Evolutionary conservation across 2,329 filamentous ascomycete genomes (phyloP), one percentile per base, ranked within the genome.

Genomic region (Nemania sp.): DNA sequence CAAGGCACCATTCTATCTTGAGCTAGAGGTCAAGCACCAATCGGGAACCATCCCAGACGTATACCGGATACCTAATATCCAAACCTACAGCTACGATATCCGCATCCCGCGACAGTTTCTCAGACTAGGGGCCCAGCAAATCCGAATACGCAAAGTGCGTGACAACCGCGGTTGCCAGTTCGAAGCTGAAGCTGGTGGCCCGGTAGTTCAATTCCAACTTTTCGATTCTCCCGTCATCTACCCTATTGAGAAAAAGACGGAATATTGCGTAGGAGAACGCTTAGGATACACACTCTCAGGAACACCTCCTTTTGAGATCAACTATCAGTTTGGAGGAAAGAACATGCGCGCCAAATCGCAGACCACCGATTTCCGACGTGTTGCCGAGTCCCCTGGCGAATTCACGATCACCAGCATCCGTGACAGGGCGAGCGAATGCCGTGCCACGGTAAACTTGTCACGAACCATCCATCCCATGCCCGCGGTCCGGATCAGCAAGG

Each of bases 221-320:
- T 96, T 92, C 64, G 91, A 97, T 65, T 90, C 94, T 0, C 94
- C 94, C 1, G 89, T 89, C 6, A 96, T 97, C 64, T 90, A 92
- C 54, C 86, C 93, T 3, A 80, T 96, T 30, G 92, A 97, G 67
- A 86, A 89, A 20, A 86, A 89, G 56, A 80, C 80, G 14, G 90
- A 99, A 74, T 97, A 93, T 74, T 99, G 94, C 72, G 92, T 99
- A 9, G 94, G 95, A 61, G 94, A 99, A 71, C 88, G 92, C 49
- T 88, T 99, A 61, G 89, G 90, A 3, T 99, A 96, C 74, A 91
- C 90, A 0, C 83, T 99, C 5, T 90, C 91, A 1, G 95, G 94
- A 39, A 89, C 90, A 49, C 86, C 91, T 15, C 95, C 95, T 0
- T 99, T 99, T 71, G 90, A 93, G 39, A 88, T 99, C 39, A 88